These are phyloP conservation scores for Crataegus laevigata DNA, from an alignment of 306 rosid genomes.

Conservation along the genomic window DNA sequence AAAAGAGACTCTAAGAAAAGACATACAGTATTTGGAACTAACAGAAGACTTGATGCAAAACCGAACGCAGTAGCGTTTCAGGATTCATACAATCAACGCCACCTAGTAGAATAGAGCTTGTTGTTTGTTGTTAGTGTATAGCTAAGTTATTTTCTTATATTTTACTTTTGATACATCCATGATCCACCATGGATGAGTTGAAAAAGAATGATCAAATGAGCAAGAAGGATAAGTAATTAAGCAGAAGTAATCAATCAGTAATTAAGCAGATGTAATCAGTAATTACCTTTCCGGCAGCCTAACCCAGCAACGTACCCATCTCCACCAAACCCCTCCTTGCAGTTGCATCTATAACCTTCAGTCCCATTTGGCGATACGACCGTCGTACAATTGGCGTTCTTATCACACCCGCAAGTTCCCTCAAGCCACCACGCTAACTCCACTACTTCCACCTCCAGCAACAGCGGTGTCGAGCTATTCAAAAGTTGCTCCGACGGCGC, in stretches of 20 bases:
- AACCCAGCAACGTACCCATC: slow-evolving; percentile 62
- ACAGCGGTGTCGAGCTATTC: slow-evolving; percentile 27
- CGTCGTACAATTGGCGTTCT: slow-evolving; percentile 39
- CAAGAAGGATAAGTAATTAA: not conserved
- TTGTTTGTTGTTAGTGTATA: no score
- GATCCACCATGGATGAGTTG: not conserved
- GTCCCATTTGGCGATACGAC: slow-evolving; percentile 30
- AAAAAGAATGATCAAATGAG: not conserved
- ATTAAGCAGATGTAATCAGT: not conserved
- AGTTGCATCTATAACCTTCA: slow-evolving; percentile 42
- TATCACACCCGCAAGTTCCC: slow-evolving; percentile 55
- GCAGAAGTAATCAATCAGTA: not conserved
- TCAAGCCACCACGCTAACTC: slow-evolving; percentile 82
- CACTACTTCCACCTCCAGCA: slow-evolving; percentile 55
- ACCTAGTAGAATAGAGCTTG: no score
- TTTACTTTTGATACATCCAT: no score
- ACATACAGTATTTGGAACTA: no score
- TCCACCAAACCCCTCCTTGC: slow-evolving; percentile 51
- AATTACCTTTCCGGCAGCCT: slow-evolving; percentile 76
- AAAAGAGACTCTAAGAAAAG: no score
- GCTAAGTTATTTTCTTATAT: no score
- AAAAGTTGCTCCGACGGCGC: slow-evolving; percentile 7
- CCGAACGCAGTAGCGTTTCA: no score
- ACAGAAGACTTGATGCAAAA: no score
- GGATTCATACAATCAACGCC: no score